phyloP scores from a whole-genome alignment of 495 filamentous ascomycete genomes.

The Cercophora scortea region DNA sequence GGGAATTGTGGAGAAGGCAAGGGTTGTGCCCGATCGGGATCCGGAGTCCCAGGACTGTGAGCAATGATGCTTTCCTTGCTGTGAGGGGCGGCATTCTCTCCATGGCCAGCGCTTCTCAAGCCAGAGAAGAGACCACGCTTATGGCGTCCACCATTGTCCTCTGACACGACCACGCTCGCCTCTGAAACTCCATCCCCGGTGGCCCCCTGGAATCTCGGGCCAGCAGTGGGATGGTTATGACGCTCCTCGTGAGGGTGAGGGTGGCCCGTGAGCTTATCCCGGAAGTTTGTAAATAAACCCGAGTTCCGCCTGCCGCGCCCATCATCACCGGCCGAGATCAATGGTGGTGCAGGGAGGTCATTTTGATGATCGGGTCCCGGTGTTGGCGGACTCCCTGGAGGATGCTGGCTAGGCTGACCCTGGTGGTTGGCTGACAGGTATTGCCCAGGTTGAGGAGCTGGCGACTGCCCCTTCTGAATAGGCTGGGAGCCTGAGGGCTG shows the following conservation, averaged over 20 bases:
- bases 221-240: conserved; percentile 9
- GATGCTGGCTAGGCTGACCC: background rate
- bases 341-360: conserved; percentile 3
- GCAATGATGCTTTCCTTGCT: conserved; percentile 25
- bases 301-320: conserved; percentile 27
- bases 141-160: conserved; percentile 17
- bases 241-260: conserved; percentile 22
- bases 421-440: conserved; percentile 9
- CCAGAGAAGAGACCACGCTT: conserved; percentile 12
- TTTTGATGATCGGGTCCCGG: conserved; percentile 13
- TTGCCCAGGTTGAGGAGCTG: conserved; percentile 16
- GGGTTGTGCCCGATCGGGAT: conserved; percentile 7
- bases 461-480: conserved; percentile 2
- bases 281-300: conserved; percentile 28
- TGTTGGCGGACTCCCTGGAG: no score
- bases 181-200: conserved; percentile 29
- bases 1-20: conserved; percentile 5
- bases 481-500: conserved; percentile 6
- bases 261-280: conserved; percentile 21
- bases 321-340: conserved; percentile 21
- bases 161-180: conserved; percentile 18
- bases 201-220: conserved; percentile 6
- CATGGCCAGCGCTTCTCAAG: conserved; percentile 3
- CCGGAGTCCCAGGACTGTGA: conserved; percentile 15
- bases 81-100: conserved; percentile 11